These are phyloP conservation scores for Excoecaria cochinchinensis DNA, from an alignment of 345 rosid genomes.

Conservation along the genomic window DNA sequence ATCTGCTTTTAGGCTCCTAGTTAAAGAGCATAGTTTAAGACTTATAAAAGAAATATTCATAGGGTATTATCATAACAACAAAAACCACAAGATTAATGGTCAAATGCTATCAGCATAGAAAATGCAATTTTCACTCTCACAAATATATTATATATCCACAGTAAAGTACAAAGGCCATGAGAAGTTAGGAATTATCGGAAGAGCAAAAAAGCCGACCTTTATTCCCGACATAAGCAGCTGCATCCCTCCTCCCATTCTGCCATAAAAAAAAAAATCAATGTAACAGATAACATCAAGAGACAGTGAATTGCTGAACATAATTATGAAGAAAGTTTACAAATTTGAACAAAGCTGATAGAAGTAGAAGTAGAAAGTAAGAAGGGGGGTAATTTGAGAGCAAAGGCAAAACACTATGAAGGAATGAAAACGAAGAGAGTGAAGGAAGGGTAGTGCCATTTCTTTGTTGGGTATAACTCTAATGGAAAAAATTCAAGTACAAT, in stretches of 20 bases:
- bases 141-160: not conserved
- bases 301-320: not conserved
- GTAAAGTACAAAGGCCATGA: not conserved
- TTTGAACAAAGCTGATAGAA: not conserved
- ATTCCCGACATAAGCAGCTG: slow-evolving; percentile 28
- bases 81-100: not conserved
- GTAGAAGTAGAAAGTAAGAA: not conserved
- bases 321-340: not conserved
- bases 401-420: slow-evolving; percentile 13
- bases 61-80: not conserved
- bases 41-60: too few species aligned
- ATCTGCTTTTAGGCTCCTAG: not conserved
- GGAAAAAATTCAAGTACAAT: too few species aligned
- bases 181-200: slow-evolving; percentile 34
- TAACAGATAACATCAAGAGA: too few species aligned
- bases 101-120: not conserved
- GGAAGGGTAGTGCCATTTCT: not conserved
- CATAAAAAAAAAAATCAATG: not conserved
- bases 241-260: slow-evolving; percentile 32
- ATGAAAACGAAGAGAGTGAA: slow-evolving; percentile 11
- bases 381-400: not conserved
- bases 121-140: not conserved
- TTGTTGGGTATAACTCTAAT: not conserved
- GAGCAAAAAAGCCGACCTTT: slow-evolving; percentile 37
- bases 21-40: not conserved